Evolutionary conservation across 1,284 basidiomycete species (phyloP), one percentile per base, ranked within the genome.

Genomic region (Ganoderma leucocontextum): DNA sequence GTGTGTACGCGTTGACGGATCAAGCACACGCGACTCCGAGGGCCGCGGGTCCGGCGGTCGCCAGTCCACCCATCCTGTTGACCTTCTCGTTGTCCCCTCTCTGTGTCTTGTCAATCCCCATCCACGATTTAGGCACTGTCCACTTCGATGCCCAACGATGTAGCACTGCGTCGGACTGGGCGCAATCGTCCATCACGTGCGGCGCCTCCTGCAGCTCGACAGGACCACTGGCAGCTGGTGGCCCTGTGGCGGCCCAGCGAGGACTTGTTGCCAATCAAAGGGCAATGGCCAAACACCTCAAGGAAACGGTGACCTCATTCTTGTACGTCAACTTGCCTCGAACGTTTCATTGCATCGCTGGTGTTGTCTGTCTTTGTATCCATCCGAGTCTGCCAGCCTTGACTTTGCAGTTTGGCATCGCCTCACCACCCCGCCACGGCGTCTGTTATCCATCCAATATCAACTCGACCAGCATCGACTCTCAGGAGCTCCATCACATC

Each of bases 1-100:
- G 35, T 75, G 65, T 73, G 66, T 73, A 75, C 74, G 72, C 71
- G 72, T 70, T 49, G 15, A 5, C 38, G 35, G 63, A 67, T 72
- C 71, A 70, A 67, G 67, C 68, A 64, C 64, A n/a, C 66, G 64
- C 64, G 64, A 67, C 58, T 39, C 22, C 9, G 47, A 25, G 9
- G 7, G 10, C 44, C 44, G 44, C 3, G 8, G 7, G 7, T 47
- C 44, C 6, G n/a, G 7, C 41, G 6, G 41, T 41, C 41, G 42
- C 15, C 44, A 7, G 44, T 47, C 44, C n/a, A 47, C 10, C 44
- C n/a, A n/a, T n/a, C 44, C 19, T n/a, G 42, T 19, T 13, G 36
- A 10, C 29, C 42, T 55, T 25, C 49, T 33, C 29, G 15, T 9
- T 35, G 4, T 36, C 38, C 12, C n/a, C 39, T 47, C 22, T 15